Evolutionary conservation across 768 basidiomycete genomes (phyloP).

Genomic region (Goffeauzyma gilvescens): DNA sequence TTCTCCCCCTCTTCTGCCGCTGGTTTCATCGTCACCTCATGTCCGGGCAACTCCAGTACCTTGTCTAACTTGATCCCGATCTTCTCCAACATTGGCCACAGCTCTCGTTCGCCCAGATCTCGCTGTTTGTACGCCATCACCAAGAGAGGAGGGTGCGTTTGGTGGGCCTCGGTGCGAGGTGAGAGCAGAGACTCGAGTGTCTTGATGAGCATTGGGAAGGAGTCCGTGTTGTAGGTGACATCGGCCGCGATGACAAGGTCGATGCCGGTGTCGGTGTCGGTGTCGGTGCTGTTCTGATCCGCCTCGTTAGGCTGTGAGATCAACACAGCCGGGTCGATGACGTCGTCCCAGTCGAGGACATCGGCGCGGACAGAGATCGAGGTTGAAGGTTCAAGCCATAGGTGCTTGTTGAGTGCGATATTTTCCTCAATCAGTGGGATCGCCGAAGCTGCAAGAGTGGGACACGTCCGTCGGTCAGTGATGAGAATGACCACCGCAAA

Average conservation of each 20-base stretch:
- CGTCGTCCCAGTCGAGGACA: slow-evolving; percentile 60
- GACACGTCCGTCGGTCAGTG: too few species aligned
- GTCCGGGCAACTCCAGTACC: slow-evolving; percentile 42
- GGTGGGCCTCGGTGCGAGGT: slow-evolving; percentile 20
- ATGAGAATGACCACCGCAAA: neutral
- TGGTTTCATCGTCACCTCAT: too few species aligned
- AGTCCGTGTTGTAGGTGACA: slow-evolving; percentile 73
- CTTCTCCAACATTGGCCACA: slow-evolving; percentile 47
- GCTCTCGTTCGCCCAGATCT: slow-evolving; percentile 49
- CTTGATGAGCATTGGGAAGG: slow-evolving; percentile 57
- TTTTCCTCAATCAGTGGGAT: slow-evolving; percentile 61
- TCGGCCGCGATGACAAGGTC: slow-evolving; percentile 72
- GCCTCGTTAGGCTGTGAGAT: neutral
- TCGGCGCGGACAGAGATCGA: slow-evolving; percentile 27
- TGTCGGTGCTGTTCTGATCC: too few species aligned
- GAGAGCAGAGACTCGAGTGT: slow-evolving; percentile 43
- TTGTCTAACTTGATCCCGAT: slow-evolving; percentile 43
- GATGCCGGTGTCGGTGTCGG: neutral
- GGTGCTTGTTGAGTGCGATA: slow-evolving; percentile 36
- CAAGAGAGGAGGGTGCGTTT: slow-evolving; percentile 34
- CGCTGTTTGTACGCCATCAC: slow-evolving; percentile 75
- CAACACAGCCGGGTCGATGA: slow-evolving; percentile 37
- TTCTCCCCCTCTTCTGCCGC: too few species aligned
- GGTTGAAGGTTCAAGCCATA: neutral
- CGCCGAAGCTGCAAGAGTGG: slow-evolving; percentile 45